These are phyloP conservation scores for Cicer bijugum DNA, from an alignment of 306 rosid species.

Conservation along the genomic window DNA sequence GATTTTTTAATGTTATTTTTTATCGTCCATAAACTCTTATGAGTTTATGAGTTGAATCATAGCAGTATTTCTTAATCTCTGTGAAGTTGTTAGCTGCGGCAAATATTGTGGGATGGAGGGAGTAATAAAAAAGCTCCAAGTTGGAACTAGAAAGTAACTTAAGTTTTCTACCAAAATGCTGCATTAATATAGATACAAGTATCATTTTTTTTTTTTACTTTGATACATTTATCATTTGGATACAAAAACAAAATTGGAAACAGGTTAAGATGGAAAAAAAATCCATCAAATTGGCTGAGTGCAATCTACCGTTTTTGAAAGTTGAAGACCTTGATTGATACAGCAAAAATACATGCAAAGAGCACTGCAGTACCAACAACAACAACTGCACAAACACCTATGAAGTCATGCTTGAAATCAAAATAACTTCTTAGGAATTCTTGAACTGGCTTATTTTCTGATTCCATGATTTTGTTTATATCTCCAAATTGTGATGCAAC, in stretches of 20 bases:
- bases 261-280: not conserved
- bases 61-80: too few species aligned
- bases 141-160: not conserved
- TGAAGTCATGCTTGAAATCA: slow-evolving; percentile 55
- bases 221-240: not conserved
- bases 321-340: slow-evolving; percentile 56
- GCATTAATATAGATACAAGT: not conserved
- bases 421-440: slow-evolving; percentile 12
- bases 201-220: too few species aligned
- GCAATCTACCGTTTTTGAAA: slow-evolving; percentile 55
- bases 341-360: slow-evolving; percentile 56
- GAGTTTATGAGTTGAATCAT: too few species aligned
- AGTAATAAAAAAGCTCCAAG: not conserved
- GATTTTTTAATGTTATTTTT: too few species aligned
- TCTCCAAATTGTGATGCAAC: slow-evolving; percentile 69
- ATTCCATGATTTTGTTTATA: not conserved
- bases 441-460: slow-evolving; percentile 24
- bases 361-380: slow-evolving; percentile 44
- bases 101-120: too few species aligned
- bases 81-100: too few species aligned
- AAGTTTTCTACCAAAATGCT: not conserved
- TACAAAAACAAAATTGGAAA: not conserved
- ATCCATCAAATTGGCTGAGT: not conserved
- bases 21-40: too few species aligned
- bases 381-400: slow-evolving; percentile 48